Evolutionary conservation across 805 yeast species (phyloP).

Genomic region (Wickerhamomyces xylosicus): DNA sequence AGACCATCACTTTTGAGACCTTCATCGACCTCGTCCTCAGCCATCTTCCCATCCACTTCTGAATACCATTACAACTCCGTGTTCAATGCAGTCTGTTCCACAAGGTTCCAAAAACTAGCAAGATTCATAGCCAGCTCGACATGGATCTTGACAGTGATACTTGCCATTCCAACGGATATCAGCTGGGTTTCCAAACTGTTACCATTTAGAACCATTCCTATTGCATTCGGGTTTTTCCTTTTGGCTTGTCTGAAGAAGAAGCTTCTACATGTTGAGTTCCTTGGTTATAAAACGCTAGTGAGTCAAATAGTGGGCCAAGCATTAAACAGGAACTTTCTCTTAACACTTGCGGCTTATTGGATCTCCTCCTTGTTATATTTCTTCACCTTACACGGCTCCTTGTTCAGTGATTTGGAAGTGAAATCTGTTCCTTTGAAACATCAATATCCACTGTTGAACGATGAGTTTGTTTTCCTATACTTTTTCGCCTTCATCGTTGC

Average conservation of each 20-base stretch:
- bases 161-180: conserved; percentile 15
- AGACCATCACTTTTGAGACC: no score
- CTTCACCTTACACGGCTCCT: conserved; percentile 12
- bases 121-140: conserved; percentile 23
- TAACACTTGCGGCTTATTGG: conserved; percentile 13
- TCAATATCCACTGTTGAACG: conserved; percentile 31
- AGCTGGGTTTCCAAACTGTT: conserved; percentile 19
- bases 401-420: conserved; percentile 13
- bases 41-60: conserved; percentile 1
- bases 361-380: conserved; percentile 17
- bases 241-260: conserved; percentile 29
- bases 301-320: conserved; percentile 18
- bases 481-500: conserved; percentile 32
- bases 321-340: conserved; percentile 15
- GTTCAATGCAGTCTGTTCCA: conserved; percentile 29
- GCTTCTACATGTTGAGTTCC: conserved; percentile 26
- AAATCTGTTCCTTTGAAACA: conserved; percentile 25
- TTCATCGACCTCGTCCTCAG: neutral
- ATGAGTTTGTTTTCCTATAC: conserved; percentile 38
- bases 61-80: conserved; percentile 26
- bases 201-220: conserved; percentile 19
- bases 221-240: conserved; percentile 22
- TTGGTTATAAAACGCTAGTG: conserved; percentile 23
- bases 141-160: conserved; percentile 17
- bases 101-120: conserved; percentile 29